These are phyloP conservation scores for Prunus yedoensis DNA, from an alignment of 331 rosid genomes.

Conservation along the genomic window DNA sequence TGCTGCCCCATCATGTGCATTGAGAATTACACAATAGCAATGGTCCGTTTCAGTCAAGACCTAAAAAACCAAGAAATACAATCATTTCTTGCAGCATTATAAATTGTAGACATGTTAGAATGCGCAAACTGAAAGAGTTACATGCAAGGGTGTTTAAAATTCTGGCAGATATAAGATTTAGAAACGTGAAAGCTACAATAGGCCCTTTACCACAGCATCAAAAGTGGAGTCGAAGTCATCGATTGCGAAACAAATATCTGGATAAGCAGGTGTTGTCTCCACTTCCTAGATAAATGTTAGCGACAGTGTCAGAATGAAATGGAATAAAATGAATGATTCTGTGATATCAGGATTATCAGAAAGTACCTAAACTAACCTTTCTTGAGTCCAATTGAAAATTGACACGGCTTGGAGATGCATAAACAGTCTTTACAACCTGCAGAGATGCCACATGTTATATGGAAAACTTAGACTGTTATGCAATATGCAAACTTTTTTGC, in stretches of 20 bases:
- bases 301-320: constrained; percentile 29
- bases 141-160: neutral
- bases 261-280: constrained; percentile 98
- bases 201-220: constrained; percentile 86
- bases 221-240: constrained; percentile 99
- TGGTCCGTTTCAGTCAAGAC: constrained; percentile 92
- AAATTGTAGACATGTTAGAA: neutral
- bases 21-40: constrained; percentile 96
- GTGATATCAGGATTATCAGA: constrained; percentile 8
- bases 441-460: constrained; percentile 23
- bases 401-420: constrained; percentile 97
- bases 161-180: neutral
- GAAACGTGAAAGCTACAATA: neutral
- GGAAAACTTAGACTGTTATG: constrained; percentile 20
- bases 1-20: constrained; percentile 97
- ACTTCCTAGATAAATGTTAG: constrained; percentile 65
- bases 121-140: neutral
- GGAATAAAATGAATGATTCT: constrained; percentile 22
- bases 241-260: constrained; percentile 94
- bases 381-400: constrained; percentile 83
- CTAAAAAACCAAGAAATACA: constrained; percentile 39
- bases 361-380: constrained; percentile 53
- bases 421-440: constrained; percentile 95
- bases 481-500: neutral
- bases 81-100: constrained; percentile 20